These are phyloP conservation scores for Macrophomina pseudophaseolina DNA, from an alignment of 2,329 filamentous ascomycete genomes.

Conservation along the genomic window DNA sequence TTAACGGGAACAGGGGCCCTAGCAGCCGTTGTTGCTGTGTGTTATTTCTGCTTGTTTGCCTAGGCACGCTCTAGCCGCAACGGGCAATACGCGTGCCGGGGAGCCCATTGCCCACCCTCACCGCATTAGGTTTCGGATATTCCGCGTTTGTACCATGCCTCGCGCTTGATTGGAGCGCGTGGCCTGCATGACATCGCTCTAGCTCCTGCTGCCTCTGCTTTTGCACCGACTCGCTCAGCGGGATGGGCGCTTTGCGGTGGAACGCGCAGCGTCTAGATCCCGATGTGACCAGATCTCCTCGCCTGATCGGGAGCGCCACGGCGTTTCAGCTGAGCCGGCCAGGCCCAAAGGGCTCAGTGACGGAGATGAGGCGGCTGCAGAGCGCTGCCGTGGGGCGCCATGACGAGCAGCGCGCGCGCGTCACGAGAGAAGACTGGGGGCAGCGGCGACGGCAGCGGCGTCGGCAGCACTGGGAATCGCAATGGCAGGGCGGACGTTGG, in stretches of 20 bases:
- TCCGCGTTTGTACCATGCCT: constrained; percentile 23
- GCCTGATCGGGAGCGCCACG: constrained; percentile 27
- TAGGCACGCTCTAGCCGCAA: neutral
- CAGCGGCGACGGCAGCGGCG: neutral
- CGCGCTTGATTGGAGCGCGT: neutral
- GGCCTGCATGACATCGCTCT: constrained; percentile 24
- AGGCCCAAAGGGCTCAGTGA: constrained; percentile 13
- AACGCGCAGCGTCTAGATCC: constrained; percentile 23
- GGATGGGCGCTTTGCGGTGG: constrained; percentile 13
- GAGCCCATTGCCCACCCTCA: neutral
- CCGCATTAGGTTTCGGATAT: constrained; percentile 24
- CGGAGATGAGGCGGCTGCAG: constrained; percentile 20
- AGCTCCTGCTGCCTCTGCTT: neutral
- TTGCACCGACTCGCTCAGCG: neutral
- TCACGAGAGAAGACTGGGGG: constrained; percentile 1
- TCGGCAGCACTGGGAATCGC: neutral
- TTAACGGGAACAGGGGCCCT: constrained; percentile 11
- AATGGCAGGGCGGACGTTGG: neutral
- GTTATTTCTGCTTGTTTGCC: neutral
- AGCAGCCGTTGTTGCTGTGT: neutral
- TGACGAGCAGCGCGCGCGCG: constrained; percentile 17
- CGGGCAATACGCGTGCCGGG: constrained; percentile 1
- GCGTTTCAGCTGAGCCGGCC: constrained; percentile 25
- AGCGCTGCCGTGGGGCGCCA: constrained; percentile 8
- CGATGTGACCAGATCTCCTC: constrained; percentile 26